Evolutionary conservation across 2,329 filamentous ascomycete species (phyloP), one percentile per base, ranked within the genome.

Genomic region (Colletotrichum brevisporum): DNA sequence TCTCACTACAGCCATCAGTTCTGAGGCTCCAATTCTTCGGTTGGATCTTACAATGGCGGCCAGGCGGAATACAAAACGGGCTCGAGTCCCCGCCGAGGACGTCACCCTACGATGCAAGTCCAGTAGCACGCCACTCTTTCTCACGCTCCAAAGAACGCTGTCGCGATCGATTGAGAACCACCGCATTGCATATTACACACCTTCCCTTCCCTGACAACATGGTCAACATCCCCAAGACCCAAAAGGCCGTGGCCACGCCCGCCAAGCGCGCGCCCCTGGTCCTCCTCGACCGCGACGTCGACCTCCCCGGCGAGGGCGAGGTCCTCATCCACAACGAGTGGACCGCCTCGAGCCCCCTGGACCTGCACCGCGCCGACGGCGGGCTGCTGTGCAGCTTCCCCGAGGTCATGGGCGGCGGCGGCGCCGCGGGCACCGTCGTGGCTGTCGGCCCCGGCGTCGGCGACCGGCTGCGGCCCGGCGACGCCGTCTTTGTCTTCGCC

Each of bases 301-400:
- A 75, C 27, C 52, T 75, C 12, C 84, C 84, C 0, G 67, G 71
- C 2, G 73, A 76, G 1, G 81, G 84, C 36, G 84, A 91, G 75
- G 83, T 89, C 43, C 81, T 84, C n/a, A 77, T 91, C 43, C 83
- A 81, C 21, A 85, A 88, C n/a, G 78, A 85, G 63, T 91, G 87
- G 86, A 89, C 87, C 1, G 84, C 88, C 5, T 89, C 88, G 1
- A 88, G 86, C 2, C 89, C 89, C 0, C 79, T 91, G 0, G 88
- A 91, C 73, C 79, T 91, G 4, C 89, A 91, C 77, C 85, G 88
- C 68, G 86, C 87, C 52, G 88, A 90, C 73, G 88, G 89, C 45
- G 88, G 87, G 0, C 79, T 91, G 0, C 76, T 90, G 10, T 81
- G 89, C 10, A 73, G 78, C 26, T 76, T 83, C 36, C 88, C 88